phyloP scores from a whole-genome alignment of 2,329 filamentous ascomycete species.

The Exophiala phaeomuriformis region DNA sequence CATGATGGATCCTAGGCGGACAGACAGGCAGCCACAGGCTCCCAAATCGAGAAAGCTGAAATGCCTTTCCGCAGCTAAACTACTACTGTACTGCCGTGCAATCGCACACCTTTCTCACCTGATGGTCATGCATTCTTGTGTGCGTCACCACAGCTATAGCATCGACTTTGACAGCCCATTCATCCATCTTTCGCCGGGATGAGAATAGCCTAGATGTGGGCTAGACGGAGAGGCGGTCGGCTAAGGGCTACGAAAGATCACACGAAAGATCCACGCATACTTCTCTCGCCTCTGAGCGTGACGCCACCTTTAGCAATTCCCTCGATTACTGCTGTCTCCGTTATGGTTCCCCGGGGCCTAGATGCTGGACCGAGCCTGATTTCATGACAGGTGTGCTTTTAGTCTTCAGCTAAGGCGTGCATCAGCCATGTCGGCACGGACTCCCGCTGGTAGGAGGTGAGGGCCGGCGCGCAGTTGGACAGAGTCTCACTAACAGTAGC shows the following conservation, averaged over 20 bases:
- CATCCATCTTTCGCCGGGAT: too few species aligned
- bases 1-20: not conserved
- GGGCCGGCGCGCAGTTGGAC: not conserved
- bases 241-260: too few species aligned
- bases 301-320: too few species aligned
- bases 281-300: too few species aligned
- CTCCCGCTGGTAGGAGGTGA: not conserved
- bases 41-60: not conserved
- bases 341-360: not conserved
- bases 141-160: too few species aligned
- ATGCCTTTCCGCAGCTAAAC: not conserved
- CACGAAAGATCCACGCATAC: too few species aligned
- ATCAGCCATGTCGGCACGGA: not conserved
- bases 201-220: too few species aligned
- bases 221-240: too few species aligned
- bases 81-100: not conserved
- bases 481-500: not conserved
- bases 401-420: not conserved
- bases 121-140: too few species aligned
- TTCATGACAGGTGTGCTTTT: not conserved
- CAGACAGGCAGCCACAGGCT: not conserved
- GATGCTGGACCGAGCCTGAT: not conserved
- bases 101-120: not conserved
- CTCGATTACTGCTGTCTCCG: not conserved
- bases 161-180: too few species aligned